These are phyloP conservation scores for Drosera capensis DNA, from an alignment of 148 eudicot species.

Conservation along the genomic window DNA sequence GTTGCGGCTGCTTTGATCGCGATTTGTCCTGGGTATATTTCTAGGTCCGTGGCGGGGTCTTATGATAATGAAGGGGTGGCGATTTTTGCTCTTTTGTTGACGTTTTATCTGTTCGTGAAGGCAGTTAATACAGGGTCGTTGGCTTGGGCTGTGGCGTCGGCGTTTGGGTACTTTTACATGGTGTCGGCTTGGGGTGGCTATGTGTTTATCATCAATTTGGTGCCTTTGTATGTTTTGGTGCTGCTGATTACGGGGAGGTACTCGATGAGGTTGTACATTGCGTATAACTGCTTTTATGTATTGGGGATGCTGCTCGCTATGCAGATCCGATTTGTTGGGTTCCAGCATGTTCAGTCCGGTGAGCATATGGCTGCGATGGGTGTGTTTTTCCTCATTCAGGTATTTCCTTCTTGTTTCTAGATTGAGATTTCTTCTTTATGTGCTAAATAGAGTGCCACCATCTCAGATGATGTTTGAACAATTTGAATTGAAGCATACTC, in stretches of 20 bases:
- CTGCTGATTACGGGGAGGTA: conserved; percentile 81
- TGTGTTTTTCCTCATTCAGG: conserved; percentile 97
- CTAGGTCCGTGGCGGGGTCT: conserved; percentile 93
- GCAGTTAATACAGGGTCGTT: conserved; percentile 90
- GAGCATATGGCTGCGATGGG: conserved; percentile 99
- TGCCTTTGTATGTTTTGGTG: conserved; percentile 84
- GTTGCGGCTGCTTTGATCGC: conserved; percentile 90
- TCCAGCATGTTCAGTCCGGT: conserved; percentile 96
- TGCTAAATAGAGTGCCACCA: too few relatives aligned
- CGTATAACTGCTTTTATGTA: conserved; percentile 85
- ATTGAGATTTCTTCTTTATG: too few relatives aligned
- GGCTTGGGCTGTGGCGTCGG: conserved; percentile 78
- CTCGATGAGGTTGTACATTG: conserved; percentile 89
- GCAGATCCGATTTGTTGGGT: conserved; percentile 98
- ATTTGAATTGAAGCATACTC: too few relatives aligned
- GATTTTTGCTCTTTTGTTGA: conserved; percentile 71
- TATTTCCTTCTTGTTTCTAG: conserved; percentile 9
- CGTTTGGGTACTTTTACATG: conserved; percentile 94
- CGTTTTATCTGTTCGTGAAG: conserved; percentile 88
- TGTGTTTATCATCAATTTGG: conserved; percentile 85
- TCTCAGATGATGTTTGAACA: too few relatives aligned
- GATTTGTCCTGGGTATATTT: conserved; percentile 92
- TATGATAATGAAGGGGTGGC: conserved; percentile 96
- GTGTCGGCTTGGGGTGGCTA: conserved; percentile 99
- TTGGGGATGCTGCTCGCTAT: conserved; percentile 91